Evolutionary conservation across 2,329 filamentous ascomycete genomes (phyloP).

Genomic region (Ophiostoma tasmaniense): DNA sequence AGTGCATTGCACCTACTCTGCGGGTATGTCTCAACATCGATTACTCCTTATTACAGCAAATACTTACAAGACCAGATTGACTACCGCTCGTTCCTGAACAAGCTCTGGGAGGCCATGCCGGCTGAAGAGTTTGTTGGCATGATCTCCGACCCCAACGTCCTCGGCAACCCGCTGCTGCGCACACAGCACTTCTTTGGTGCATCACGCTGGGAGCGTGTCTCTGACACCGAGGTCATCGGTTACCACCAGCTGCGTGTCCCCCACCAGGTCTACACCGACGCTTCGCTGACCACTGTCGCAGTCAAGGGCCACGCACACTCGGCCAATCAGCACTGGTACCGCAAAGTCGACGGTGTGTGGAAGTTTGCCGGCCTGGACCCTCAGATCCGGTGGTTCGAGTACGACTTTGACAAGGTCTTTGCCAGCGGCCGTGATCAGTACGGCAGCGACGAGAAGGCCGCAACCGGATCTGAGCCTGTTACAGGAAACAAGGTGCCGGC

Average conservation of each 20-base stretch:
- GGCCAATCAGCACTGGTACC: conserved; percentile 49
- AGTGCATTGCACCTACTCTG: conserved; percentile 54
- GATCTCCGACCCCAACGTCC: conserved; percentile 47
- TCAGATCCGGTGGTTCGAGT: conserved; percentile 49
- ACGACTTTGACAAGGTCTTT: conserved; percentile 37
- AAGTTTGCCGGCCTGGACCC: conserved; percentile 51
- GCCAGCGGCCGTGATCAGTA: conserved; percentile 22
- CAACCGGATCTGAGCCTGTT: not conserved
- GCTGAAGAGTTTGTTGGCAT: conserved; percentile 54
- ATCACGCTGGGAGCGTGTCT: conserved; percentile 49
- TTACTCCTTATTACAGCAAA: not conserved
- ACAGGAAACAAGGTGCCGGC: not conserved
- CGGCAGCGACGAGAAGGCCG: conserved; percentile 11
- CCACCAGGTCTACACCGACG: conserved; percentile 51
- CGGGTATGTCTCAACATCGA: conserved; percentile 30
- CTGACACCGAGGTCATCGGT: conserved; percentile 51
- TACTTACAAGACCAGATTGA: conserved; percentile 46
- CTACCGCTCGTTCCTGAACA: conserved; percentile 57
- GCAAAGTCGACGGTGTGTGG: conserved; percentile 50
- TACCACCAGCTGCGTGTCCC: conserved; percentile 54
- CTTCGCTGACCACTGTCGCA: conserved; percentile 32
- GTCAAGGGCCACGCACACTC: conserved; percentile 54
- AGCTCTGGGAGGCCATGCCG: conserved; percentile 53
- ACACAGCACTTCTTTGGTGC: conserved; percentile 59
- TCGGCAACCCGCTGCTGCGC: conserved; percentile 53